A percentile compares a stretch with the other conserved stretches of the same genome.
These are phyloP conservation scores for Cornus suecica DNA, from an alignment of 148 eudicot genomes.

Conservation along the genomic window DNA sequence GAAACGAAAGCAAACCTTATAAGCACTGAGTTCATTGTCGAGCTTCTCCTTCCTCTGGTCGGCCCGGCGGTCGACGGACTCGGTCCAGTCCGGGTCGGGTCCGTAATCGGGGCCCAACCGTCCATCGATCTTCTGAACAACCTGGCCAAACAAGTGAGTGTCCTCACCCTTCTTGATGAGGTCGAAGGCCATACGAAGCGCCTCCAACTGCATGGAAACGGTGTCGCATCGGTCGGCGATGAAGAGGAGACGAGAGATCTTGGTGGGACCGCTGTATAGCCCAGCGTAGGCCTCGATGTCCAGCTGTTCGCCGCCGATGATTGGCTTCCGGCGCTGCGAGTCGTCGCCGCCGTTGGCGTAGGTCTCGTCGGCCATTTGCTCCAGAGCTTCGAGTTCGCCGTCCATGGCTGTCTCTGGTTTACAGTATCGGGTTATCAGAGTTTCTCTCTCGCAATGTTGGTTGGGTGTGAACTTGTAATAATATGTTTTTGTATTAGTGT, in stretches of 20 bases:
- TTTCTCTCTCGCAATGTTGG: too few species aligned
- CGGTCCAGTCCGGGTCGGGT: slow-evolving; percentile 55
- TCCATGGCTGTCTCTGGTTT: slow-evolving; percentile 29
- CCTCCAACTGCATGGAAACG: slow-evolving; percentile 57
- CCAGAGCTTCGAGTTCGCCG: slow-evolving; percentile 34
- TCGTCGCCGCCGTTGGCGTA: slow-evolving; percentile 40
- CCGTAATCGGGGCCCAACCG: slow-evolving; percentile 53
- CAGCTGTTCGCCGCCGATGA: slow-evolving; percentile 73
- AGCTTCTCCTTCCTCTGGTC: slow-evolving; percentile 82
- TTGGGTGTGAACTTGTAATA: too few species aligned
- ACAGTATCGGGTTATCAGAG: too few species aligned
- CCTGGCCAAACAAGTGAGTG: slow-evolving; percentile 63
- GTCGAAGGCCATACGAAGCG: slow-evolving; percentile 82
- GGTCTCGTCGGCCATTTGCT: slow-evolving; percentile 37
- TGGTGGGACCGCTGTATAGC: slow-evolving; percentile 76
- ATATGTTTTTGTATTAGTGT: too few species aligned
- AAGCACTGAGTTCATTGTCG: slow-evolving; percentile 91
- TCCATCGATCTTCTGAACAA: slow-evolving; percentile 58
- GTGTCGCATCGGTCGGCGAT: slow-evolving; percentile 61
- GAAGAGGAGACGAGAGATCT: slow-evolving; percentile 67
- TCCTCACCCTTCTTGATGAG: slow-evolving; percentile 84
- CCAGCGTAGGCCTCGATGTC: slow-evolving; percentile 86
- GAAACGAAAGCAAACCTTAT: slow-evolving; percentile 39
- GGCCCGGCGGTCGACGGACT: slow-evolving; percentile 62
- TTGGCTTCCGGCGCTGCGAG: slow-evolving; percentile 30